Evolutionary conservation across 495 filamentous ascomycete species (phyloP), one percentile per base, ranked within the genome.

Genomic region (Oidiodendron maius): DNA sequence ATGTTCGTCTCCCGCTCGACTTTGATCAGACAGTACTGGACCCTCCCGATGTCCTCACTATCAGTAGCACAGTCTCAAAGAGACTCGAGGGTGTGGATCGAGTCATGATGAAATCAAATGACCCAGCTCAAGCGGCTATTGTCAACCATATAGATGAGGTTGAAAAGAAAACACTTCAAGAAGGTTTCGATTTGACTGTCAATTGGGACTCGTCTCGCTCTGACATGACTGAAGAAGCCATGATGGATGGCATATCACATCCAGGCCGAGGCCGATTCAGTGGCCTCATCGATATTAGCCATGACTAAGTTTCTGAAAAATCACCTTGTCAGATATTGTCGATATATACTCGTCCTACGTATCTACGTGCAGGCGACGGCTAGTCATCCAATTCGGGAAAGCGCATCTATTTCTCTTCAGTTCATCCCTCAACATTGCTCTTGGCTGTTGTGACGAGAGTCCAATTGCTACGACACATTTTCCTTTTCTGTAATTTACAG

Each of bases 1-100:
- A 75, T 43, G 60, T 71, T 5, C 30, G 42, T 12, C 45, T 74
- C 4, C 57, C 46, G 6, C 28, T 58, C 11, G 52, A 58, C 28
- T 56, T 61, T 24, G 52, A 61, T 38, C 58, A 61, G 32, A 24
- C 26, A 1, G 12, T 36, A 4, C 25, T 57, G n/a, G 46, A 36
- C 17, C 16, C 36, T 1, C 40, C 25, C 3, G 42, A 39, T 34
- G 15, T 22, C 2, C 17, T 36, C 30, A 22, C 40, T 30, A n/a
- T 37, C 9, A 11, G 20, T 9, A 3, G 20, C 20, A 10, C 21
- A 3, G 38, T 46, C 22, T 16, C 35, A 8, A 53, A 51, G 40
- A 38, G 53, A 23, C 57, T 53, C 3, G 51, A 21, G 2, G 50
- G 57, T 1, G 21, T 60, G 12, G 54, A 52, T 2, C 11, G 24